Evolutionary conservation across 2,329 filamentous ascomycete species (phyloP), one percentile per base, ranked within the genome.

Genomic region (Fusarium metavorans): DNA sequence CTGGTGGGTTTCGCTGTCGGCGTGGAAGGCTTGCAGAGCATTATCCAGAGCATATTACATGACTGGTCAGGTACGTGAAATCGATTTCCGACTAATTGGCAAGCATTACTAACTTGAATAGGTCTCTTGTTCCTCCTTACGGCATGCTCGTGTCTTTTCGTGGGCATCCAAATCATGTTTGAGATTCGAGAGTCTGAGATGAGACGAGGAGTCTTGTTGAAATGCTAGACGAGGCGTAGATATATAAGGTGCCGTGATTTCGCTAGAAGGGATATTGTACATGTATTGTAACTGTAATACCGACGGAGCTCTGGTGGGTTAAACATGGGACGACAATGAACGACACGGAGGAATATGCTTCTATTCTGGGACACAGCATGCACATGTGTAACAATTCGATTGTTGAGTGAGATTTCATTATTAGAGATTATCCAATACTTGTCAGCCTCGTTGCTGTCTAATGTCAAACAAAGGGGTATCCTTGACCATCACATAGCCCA

Each of bases 1-100:
- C 85, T 99, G 20, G 95, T 99, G 13, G 97, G 97, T 0, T 99
- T 98, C 83, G 97, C 96, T 0, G 89, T 99, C 14, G 97, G 97
- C 0, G 76, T 98, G 59, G 97, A 99, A 80, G 97, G 97, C 0
- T 77, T 98, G 80, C 90, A 93, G 82, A 93, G 89, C 34, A 90
- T 98, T 59, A 81, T 97, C 11, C 86, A 87, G 67, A 92, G 93
- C 2, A 95, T 98, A 67, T 85, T 97, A 62, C 90, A 90, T 20
- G 93, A 93, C 67, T 94, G 91, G 85, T 91, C 91, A 50, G 91
- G 91, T 92, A 82, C 75, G 87, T 72, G 43, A n/a, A 52, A 16
- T 7, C 4, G n/a, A 59, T 18, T 13, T 11, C 1, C 6, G 5
- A 18, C 14, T 32, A 13, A 18, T 48, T 52, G 25, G 16, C 27